Evolutionary conservation across 1,284 basidiomycete genomes (phyloP), one percentile per base, ranked within the genome.

Genomic region (Cerioporus squamosus): DNA sequence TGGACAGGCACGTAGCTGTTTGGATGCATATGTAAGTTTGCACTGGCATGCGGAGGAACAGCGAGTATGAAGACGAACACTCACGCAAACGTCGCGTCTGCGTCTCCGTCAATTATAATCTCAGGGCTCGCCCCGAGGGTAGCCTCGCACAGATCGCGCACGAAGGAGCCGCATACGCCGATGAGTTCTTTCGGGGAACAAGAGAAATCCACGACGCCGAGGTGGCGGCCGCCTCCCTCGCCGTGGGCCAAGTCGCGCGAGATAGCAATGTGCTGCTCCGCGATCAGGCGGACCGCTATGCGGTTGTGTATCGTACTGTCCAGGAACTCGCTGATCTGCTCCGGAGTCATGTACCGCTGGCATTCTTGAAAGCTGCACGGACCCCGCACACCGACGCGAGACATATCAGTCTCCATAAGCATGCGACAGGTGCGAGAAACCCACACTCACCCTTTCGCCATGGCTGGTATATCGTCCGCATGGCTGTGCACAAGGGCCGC

Each of bases 181-280:
- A 94, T 82, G 86, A 93, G 89, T 15, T 82, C 79, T 39, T 77
- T 77, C 0, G 91, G 92, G 3, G 85, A 89, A 65, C 90, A 89
- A 9, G 77, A 71, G 73, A 83, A 81, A 67, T 94, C 80, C 33
- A 94, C 86, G 18, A 94, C 81, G 22, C 88, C 91, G 43, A 84
- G 78, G 67, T 85, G 76, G 52, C 74, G 60, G 44, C 55, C 55
- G 68, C 71, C 46, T 68, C 62, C 48, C 43, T 58, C 67, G 5
- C 73, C 68, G 2, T 77, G 51, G 33, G 74, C 69, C 51, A 93
- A 73, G 1, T 87, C 86, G 51, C 83, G 82, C 2, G 91, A 91
- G 20, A 96, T 79, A 2, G 93, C 88, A 40, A 97, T 89, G 70
- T 97, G 95, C 70, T 97, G 95, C 71, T 97, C 94, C 43, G 94